Base-by-base conservation (phyloP, 805 yeast species). In the Candida silvicultrix region DNA sequence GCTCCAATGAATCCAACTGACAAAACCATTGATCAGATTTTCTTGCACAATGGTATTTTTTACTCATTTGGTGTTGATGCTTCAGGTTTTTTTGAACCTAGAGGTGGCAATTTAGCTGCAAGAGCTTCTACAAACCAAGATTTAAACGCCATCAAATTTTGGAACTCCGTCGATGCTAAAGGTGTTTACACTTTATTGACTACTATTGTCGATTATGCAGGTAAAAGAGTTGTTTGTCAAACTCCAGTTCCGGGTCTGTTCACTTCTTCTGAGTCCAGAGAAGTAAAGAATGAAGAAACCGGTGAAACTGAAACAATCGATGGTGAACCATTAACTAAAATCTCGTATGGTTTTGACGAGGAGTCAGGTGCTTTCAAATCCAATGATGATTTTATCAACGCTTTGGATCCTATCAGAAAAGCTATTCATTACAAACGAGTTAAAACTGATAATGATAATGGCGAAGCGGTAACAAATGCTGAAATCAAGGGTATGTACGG, bases 221-320 rank as follows among this genome's bases (percentile, higher is more conserved):
- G 98, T 50, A 83, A 80, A 57, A 78, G 98, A 64, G 72, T 92
- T 34, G 75, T 92, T 35, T 88, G 95, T 63, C 98, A 92, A 69
- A 87, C 96, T 14, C 96, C 97, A 12, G 95, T 92, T 39, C 99
- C 99, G 15, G 98, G 98, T 49, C 62, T 73, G 36, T 67, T 69
- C 46, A 55, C 65, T 10, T 66, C 68, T 11, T 56, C 68, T 57
- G 74, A 75, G 46, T 62, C 69, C 19, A 63, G 60, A 36, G 59
- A 59, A 25, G 62, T 60, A 40, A 69, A 65, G 36, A 73, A 72
- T 41, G 70, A 65, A 37, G 75, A 67, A 35, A 67, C 70, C 25
- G 70, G 67, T 23, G 67, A 64, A 35, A 41, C 49, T 3, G 74
- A 68, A 42, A 63, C 61, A 16, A 56, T 65, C 34, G 69, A 62